A percentile compares a stretch with the other conserved stretches of the same genome.
Evolutionary conservation across 1,139 yeast species (phyloP).

Genomic region (Yamadazyma diospyri): DNA sequence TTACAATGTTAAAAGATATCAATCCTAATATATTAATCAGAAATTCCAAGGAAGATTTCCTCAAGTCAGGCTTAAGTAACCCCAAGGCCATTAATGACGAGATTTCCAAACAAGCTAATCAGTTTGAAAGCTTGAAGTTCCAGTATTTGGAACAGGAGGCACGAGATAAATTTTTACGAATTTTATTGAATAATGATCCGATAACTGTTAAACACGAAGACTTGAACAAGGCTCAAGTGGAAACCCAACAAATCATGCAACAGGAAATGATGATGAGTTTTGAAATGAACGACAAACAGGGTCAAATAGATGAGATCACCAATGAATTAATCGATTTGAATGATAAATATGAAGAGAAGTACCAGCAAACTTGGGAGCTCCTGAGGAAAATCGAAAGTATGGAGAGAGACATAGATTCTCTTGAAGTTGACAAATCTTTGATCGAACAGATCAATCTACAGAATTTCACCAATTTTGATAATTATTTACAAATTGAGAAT

Average conservation of each 20-base stretch:
- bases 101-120: constrained; percentile 30
- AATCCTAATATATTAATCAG: constrained; percentile 7
- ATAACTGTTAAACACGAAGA: constrained; percentile 19
- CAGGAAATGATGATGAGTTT: constrained; percentile 19
- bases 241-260: constrained; percentile 17
- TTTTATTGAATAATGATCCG: constrained; percentile 13
- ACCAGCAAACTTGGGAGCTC: constrained; percentile 11
- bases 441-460: constrained; percentile 7
- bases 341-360: constrained; percentile 14
- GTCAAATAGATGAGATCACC: constrained; percentile 18
- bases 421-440: constrained; percentile 12
- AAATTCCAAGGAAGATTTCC: constrained; percentile 14
- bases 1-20: constrained; percentile 4
- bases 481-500: constrained; percentile 18
- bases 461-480: constrained; percentile 7
- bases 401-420: constrained; percentile 4
- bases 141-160: constrained; percentile 67
- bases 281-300: constrained; percentile 17
- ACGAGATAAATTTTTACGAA: constrained; percentile 55
- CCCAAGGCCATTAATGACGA: constrained; percentile 31
- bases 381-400: constrained; percentile 16
- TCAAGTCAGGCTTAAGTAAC: constrained; percentile 14
- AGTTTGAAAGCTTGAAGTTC: constrained; percentile 52
- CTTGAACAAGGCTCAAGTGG: constrained; percentile 16
- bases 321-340: constrained; percentile 19